phyloP scores from a whole-genome alignment of 495 filamentous ascomycete species.

The Tuber umbilicatum region DNA sequence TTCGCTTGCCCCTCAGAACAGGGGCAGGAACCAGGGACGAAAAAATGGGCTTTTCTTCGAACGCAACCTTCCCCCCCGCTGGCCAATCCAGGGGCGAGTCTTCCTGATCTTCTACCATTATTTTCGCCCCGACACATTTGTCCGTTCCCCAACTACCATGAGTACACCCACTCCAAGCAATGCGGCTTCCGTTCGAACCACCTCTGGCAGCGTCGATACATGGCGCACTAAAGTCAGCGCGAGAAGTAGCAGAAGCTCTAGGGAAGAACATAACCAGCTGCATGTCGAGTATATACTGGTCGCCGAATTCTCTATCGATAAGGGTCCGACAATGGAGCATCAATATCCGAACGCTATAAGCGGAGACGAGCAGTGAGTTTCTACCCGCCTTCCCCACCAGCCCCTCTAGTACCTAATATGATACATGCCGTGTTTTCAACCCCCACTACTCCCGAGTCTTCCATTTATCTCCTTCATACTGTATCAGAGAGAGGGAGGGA shows the following conservation, averaged over 20 bases:
- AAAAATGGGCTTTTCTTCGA: neutral
- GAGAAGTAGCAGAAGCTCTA: conserved; percentile 33
- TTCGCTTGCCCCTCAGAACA: neutral
- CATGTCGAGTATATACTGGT: conserved; percentile 99
- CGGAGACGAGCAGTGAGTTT: conserved; percentile 67
- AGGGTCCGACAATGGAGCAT: conserved; percentile 95
- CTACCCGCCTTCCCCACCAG: conserved; percentile 4
- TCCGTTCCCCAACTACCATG: conserved; percentile 19
- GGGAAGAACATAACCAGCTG: conserved; percentile 54
- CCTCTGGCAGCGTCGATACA: conserved; percentile 31
- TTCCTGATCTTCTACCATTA: neutral
- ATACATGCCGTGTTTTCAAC: conserved; percentile 3
- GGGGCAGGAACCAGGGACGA: neutral
- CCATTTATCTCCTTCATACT: neutral
- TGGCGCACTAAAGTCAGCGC: conserved; percentile 29
- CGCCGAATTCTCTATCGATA: conserved; percentile 93
- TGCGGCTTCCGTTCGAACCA: conserved; percentile 25
- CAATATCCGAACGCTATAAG: conserved; percentile 92
- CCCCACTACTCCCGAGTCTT: neutral
- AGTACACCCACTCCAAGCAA: conserved; percentile 12
- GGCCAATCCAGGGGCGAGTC: neutral
- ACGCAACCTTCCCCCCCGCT: conserved; percentile 10
- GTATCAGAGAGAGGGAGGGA: conserved; percentile 4
- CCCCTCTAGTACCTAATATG: neutral
- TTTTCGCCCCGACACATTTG: conserved; percentile 14